Base-by-base conservation (phyloP, 495 filamentous ascomycete genomes). In the Penicillium odoratum region DNA sequence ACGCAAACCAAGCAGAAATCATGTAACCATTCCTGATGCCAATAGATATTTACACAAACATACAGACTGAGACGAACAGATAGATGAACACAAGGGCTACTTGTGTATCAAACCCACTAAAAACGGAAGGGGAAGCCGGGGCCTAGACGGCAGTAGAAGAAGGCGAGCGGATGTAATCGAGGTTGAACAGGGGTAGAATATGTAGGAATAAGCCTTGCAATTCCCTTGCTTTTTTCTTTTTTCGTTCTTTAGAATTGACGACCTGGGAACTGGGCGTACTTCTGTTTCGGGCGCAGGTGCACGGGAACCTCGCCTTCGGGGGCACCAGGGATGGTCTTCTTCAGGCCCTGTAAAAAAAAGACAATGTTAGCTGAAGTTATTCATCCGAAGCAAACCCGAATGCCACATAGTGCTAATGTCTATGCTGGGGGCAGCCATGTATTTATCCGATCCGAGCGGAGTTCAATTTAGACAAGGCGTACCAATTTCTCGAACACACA, bases 401-500 rank as follows among this genome's bases (percentile, higher is more conserved):
- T 40, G 15, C 38, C 38, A 40, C 5, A 40, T 15, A 40, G 38
- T 16, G 38, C 15, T 15, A 40, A 16, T 16, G 38, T 13, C 38
- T n/a, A 40, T 40, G 38, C 38, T 33, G 15, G 3, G 38, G 3
- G 10, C 10, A 15, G 38, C 4, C 15, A 40, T 13, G 38, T 13
- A 16, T 40, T 40, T 15, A 40, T 13, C 13, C 38, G 38, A 16
- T 7, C n/a, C 38, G 13, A 16, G n/a, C 11, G 34, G 38, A 16
- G 38, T 40, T 13, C 2, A 3, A 15, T 40, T 5, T 18, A 34
- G 30, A 28, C 5, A 15, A 13, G 38, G n/a, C 89, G 64, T 75
- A 98, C 94, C 80, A 99, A 70, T 65, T 97, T 97, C 48, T 97
- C 87, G 68, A 93, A 97, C 33, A 97, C 91, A 76, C 94, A 99